phyloP scores from a whole-genome alignment of 164 flowering plant genomes.

The Sextonia rubra region DNA sequence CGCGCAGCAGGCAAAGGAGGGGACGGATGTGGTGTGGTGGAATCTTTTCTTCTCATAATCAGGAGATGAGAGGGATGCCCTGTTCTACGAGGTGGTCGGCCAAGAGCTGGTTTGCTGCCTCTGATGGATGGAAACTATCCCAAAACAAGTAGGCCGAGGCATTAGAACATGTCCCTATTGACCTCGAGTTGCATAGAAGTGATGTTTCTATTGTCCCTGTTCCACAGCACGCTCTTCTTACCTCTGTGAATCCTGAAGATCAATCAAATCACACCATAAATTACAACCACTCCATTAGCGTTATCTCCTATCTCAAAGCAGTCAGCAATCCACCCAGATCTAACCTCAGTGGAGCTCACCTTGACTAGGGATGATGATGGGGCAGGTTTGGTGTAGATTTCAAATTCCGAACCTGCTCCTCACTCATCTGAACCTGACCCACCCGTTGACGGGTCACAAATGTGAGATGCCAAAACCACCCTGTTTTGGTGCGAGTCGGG shows the following conservation, averaged over 20 bases:
- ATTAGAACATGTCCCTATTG: slow-evolving; percentile 63
- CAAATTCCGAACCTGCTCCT: too few species aligned
- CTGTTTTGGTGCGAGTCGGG: too few species aligned
- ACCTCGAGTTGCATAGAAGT: slow-evolving; percentile 46
- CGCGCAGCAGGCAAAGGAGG: too few species aligned
- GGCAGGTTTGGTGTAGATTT: too few species aligned
- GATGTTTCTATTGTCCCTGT: slow-evolving; percentile 69
- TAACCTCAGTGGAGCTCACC: too few species aligned
- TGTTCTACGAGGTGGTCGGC: slow-evolving; percentile 44
- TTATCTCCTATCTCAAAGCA: too few species aligned
- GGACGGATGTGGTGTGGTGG: too few species aligned
- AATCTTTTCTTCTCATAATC: neutral
- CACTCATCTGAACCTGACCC: too few species aligned
- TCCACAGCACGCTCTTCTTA: slow-evolving; percentile 80
- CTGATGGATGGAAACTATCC: slow-evolving; percentile 86
- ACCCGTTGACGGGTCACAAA: too few species aligned
- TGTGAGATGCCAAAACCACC: too few species aligned
- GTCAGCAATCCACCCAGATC: too few species aligned
- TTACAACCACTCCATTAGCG: neutral
- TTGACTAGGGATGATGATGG: too few species aligned
- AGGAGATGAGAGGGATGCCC: slow-evolving; percentile 65
- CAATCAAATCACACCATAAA: neutral
- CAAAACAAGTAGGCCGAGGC: slow-evolving; percentile 76
- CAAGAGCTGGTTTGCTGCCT: slow-evolving; percentile 66
- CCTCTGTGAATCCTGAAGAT: slow-evolving; percentile 64